Evolutionary conservation across 352 stramenopile species (phyloP).

Genomic region (Globisporangium rhizosaccharum): DNA sequence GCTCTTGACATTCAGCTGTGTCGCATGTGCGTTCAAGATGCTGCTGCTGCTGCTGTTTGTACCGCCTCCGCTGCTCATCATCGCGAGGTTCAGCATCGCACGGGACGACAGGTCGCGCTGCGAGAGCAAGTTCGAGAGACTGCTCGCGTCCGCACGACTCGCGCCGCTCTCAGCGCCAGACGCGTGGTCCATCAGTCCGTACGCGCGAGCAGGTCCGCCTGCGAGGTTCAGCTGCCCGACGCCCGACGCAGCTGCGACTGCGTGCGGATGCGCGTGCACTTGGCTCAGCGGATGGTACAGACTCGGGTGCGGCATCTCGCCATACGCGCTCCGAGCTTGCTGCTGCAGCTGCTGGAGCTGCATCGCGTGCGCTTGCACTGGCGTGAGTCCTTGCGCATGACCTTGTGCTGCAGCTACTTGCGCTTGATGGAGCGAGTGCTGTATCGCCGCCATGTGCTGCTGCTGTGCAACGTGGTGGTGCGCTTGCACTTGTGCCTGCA

Average conservation of each 20-base stretch:
- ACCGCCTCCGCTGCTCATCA: conserved; percentile 37
- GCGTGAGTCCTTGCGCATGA: conserved; percentile 24
- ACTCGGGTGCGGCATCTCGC: conserved; percentile 36
- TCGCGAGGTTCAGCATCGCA: conserved; percentile 51
- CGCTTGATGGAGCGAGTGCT: conserved; percentile 53
- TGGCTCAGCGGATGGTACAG: conserved; percentile 53
- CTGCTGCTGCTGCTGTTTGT: conserved; percentile 10
- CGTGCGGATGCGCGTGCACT: conserved; percentile 31
- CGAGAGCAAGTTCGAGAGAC: conserved; percentile 14
- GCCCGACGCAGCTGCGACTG: conserved; percentile 9
- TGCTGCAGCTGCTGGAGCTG: conserved; percentile 47
- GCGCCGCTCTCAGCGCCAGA: conserved; percentile 5
- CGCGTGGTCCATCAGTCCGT: conserved; percentile 18
- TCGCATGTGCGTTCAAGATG: conserved; percentile 9
- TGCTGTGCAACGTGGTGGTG: conserved; percentile 27
- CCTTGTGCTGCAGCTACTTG: conserved; percentile 16
- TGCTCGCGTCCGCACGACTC: conserved; percentile 5
- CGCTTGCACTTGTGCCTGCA: conserved; percentile 11
- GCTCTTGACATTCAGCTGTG: conserved; percentile 11
- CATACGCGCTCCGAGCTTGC: conserved; percentile 22
- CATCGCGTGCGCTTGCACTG: conserved; percentile 52
- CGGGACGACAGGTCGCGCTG: conserved; percentile 41
- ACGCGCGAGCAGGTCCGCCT: conserved; percentile 19
- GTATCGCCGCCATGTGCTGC: conserved; percentile 38
- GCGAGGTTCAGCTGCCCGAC: conserved; percentile 23